phyloP scores from a whole-genome alignment of 2,329 filamentous ascomycete genomes.

The Orbilia blumenaviensis region DNA sequence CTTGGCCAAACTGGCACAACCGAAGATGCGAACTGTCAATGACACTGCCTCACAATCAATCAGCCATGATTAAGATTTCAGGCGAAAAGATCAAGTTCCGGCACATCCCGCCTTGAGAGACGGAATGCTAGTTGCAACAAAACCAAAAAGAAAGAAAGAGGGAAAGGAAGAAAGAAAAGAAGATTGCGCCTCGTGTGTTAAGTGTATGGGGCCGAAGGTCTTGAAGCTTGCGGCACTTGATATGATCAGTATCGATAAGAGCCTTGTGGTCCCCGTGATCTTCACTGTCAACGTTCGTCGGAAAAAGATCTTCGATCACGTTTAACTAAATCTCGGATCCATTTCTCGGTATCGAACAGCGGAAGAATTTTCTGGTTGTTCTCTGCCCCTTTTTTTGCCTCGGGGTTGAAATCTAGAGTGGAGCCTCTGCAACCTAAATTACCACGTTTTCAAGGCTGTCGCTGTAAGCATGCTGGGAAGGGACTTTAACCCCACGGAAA shows the following conservation, averaged over 20 bases:
- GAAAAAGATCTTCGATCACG: background rate
- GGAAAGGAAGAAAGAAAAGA: too few relatives aligned
- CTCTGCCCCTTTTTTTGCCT: background rate
- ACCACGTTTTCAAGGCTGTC: constrained; percentile 49
- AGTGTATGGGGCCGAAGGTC: too few relatives aligned
- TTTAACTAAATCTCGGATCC: background rate
- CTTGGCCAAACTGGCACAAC: background rate
- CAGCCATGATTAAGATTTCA: background rate
- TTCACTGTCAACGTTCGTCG: background rate
- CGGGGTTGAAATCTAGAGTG: background rate
- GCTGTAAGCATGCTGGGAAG: background rate
- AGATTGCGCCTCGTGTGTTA: too few relatives aligned
- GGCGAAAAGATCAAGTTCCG: background rate
- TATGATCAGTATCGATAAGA: constrained; percentile 5
- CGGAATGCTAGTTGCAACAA: background rate
- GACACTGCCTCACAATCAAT: background rate
- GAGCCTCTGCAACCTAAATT: constrained; percentile 32
- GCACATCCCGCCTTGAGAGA: background rate
- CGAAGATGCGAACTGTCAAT: background rate
- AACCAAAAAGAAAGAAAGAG: too few relatives aligned
- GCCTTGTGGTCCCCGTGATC: constrained; percentile 8
- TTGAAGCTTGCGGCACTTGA: background rate
- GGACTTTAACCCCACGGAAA: background rate
- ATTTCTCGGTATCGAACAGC: background rate
- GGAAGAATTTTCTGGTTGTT: constrained; percentile 2